Conservation (phyloP, 495 filamentous ascomycete species). For the Tuber umbilicatum region DNA sequence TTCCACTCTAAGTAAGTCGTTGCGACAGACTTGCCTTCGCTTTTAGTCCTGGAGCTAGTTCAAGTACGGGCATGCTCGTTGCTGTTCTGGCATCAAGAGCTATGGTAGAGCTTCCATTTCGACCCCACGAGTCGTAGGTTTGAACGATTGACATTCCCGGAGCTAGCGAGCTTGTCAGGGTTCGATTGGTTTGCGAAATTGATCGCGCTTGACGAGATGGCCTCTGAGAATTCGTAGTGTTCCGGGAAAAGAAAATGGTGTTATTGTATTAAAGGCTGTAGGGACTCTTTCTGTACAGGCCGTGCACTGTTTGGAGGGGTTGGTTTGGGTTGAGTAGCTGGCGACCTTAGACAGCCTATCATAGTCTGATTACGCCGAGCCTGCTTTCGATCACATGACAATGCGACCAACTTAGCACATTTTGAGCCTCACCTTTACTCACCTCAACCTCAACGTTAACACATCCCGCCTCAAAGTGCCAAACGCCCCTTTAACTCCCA, state of each 20-base stretch:
- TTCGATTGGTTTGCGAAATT: not conserved
- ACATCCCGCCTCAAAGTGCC: constrained; percentile 14
- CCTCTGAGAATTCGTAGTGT: not conserved
- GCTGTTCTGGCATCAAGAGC: constrained; percentile 38
- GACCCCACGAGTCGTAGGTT: constrained; percentile 39
- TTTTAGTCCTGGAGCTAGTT: constrained; percentile 12
- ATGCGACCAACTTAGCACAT: not conserved
- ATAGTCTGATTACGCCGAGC: not conserved
- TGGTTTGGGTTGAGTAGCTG: not conserved
- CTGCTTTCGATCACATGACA: not conserved
- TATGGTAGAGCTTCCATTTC: constrained; percentile 34
- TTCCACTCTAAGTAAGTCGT: not conserved
- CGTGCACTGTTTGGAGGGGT: not conserved
- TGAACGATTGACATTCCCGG: constrained; percentile 33
- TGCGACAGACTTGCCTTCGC: constrained; percentile 4
- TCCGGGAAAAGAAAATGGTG: not conserved
- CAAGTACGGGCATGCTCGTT: constrained; percentile 26
- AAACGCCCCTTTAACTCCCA: not conserved
- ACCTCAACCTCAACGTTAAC: constrained; percentile 20
- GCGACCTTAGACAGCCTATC: not conserved
- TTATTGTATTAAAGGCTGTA: not conserved
- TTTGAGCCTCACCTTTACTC: constrained; percentile 1
- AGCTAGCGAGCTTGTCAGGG: constrained; percentile 4
- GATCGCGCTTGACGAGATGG: not conserved
- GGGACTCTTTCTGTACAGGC: not conserved